These are phyloP conservation scores for Geotrichum ghanense DNA, from an alignment of 805 yeast genomes.

Conservation along the genomic window DNA sequence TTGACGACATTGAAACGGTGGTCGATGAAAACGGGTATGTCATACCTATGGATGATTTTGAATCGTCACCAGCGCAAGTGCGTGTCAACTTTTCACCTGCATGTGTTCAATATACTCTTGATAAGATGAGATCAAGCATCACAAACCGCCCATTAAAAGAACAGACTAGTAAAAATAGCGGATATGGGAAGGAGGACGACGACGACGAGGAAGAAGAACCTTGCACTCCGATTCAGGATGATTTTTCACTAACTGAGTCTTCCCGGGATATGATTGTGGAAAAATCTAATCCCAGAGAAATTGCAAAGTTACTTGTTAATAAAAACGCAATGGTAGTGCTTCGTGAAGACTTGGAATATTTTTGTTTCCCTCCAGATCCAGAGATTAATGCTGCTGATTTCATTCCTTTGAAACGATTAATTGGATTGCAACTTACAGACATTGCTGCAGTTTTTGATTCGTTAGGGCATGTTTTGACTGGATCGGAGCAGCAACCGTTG, in stretches of 20 bases:
- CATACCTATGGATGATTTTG: neutral
- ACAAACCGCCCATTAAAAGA: neutral
- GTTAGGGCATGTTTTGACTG: too few relatives aligned
- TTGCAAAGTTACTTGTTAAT: constrained; percentile 54
- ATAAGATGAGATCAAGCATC: constrained; percentile 37
- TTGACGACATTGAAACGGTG: neutral
- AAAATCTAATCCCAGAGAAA: constrained; percentile 17
- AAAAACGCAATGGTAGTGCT: constrained; percentile 87
- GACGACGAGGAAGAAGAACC: too few relatives aligned
- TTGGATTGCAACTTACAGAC: constrained; percentile 51
- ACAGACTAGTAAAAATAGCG: too few relatives aligned
- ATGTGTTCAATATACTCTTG: constrained; percentile 76
- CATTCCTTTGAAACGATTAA: constrained; percentile 56
- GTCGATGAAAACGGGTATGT: neutral
- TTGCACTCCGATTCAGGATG: too few relatives aligned
- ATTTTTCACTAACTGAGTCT: too few relatives aligned
- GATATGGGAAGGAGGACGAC: too few relatives aligned
- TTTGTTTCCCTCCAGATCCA: constrained; percentile 66
- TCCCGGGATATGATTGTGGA: too few relatives aligned
- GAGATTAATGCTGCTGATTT: constrained; percentile 49
- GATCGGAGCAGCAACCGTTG: too few relatives aligned
- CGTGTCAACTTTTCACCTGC: constrained; percentile 71
- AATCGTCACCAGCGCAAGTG: neutral
- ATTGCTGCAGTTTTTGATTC: constrained; percentile 48
- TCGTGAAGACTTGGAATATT: constrained; percentile 89